These are phyloP conservation scores for Populus alba DNA, from an alignment of 345 rosid genomes.

Conservation along the genomic window DNA sequence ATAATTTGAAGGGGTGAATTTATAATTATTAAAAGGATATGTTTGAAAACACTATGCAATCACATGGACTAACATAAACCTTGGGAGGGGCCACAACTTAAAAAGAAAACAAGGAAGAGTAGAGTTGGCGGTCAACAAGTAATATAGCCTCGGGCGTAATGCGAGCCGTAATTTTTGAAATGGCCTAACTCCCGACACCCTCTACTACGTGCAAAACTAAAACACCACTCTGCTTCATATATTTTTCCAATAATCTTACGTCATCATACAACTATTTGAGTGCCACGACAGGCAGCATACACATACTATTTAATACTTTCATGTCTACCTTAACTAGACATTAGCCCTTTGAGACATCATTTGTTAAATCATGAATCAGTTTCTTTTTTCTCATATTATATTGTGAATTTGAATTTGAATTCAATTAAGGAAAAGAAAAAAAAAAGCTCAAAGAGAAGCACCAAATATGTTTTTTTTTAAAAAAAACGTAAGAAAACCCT, in stretches of 20 bases:
- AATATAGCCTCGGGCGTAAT: slow-evolving; percentile 34
- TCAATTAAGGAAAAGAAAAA: not conserved
- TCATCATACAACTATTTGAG: not conserved
- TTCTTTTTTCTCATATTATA: not conserved
- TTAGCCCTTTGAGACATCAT: not conserved
- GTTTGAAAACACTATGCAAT: too few species aligned
- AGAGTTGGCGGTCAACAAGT: slow-evolving; percentile 11
- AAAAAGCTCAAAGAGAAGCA: too few species aligned
- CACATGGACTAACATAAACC: too few species aligned
- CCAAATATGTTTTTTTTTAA: too few species aligned
- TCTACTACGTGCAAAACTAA: not conserved
- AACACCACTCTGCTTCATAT: not conserved
- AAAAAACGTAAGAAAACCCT: too few species aligned
- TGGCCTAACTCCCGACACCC: not conserved
- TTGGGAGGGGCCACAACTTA: too few species aligned
- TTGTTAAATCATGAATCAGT: not conserved
- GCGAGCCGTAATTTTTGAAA: slow-evolving; percentile 44
- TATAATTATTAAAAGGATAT: too few species aligned
- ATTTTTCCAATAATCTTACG: not conserved
- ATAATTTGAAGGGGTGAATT: too few species aligned
- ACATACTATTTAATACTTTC: not conserved
- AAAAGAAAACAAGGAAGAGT: too few species aligned
- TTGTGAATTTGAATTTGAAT: not conserved
- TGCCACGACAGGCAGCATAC: not conserved
- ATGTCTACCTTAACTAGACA: not conserved